A percentile compares a stretch with the other conserved stretches of the same genome.
These are phyloP conservation scores for Arthrobotrys musiformis DNA, from an alignment of 2,329 filamentous ascomycete genomes.

Conservation along the genomic window DNA sequence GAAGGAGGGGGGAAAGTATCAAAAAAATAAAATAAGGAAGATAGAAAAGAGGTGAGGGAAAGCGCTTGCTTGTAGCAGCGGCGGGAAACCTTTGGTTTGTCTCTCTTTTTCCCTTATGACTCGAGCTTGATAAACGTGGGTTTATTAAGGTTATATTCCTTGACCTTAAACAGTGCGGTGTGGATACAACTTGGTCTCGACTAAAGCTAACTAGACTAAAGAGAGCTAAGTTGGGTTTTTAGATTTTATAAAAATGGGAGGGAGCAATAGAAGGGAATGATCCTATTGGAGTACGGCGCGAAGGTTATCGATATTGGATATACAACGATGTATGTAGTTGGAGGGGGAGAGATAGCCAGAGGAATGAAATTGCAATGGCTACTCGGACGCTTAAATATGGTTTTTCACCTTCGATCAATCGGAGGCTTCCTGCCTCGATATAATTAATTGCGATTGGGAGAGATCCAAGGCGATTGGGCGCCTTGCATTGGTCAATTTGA, in stretches of 20 bases:
- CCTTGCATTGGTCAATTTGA: too few relatives aligned
- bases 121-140: slow-evolving; percentile 15
- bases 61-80: background rate
- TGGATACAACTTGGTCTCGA: background rate
- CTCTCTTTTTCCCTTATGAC: background rate
- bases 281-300: slow-evolving; percentile 28
- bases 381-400: slow-evolving; percentile 44
- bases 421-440: slow-evolving; percentile 25
- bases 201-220: slow-evolving; percentile 33
- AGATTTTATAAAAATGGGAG: background rate
- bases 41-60: background rate
- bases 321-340: background rate
- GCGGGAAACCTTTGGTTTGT: background rate
- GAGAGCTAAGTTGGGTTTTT: background rate
- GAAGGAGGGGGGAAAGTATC: background rate
- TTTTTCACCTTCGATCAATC: slow-evolving; percentile 33
- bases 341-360: background rate
- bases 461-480: slow-evolving; percentile 37
- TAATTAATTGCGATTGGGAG: background rate
- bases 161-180: background rate
- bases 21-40: slow-evolving; percentile 1
- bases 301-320: slow-evolving; percentile 39
- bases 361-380: slow-evolving; percentile 23
- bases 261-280: background rate
- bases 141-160: background rate